These are phyloP conservation scores for Candida glucosophila DNA, from an alignment of 1,139 yeast genomes.

Conservation along the genomic window DNA sequence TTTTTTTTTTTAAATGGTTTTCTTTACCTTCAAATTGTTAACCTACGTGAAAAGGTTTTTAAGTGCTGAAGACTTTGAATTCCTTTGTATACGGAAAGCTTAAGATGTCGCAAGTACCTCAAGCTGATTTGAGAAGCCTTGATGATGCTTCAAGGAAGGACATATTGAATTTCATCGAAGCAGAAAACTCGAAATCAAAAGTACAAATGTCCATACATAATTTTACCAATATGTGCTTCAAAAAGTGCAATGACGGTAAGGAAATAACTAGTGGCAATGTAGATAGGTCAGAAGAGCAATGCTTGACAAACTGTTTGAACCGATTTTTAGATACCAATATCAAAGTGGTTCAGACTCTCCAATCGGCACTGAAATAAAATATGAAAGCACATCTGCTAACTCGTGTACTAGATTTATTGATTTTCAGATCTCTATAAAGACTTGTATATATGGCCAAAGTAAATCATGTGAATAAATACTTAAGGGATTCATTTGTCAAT, in stretches of 20 bases:
- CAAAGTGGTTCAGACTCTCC: conserved; percentile 58
- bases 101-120: conserved; percentile 53
- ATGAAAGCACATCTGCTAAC: too few relatives aligned
- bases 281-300: conserved; percentile 53
- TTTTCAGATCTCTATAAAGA: too few relatives aligned
- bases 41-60: too few relatives aligned
- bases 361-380: conserved; percentile 20
- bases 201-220: conserved; percentile 79
- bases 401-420: too few relatives aligned
- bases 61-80: too few relatives aligned
- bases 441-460: too few relatives aligned
- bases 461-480: too few relatives aligned
- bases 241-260: conserved; percentile 58
- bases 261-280: conserved; percentile 46
- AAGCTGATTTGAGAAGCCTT: conserved; percentile 51
- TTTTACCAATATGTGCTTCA: conserved; percentile 87
- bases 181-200: conserved; percentile 81
- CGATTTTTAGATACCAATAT: conserved; percentile 83
- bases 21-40: too few relatives aligned
- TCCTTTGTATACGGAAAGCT: neutral
- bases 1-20: neutral
- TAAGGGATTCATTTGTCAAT: too few relatives aligned
- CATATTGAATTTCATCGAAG: conserved; percentile 65
- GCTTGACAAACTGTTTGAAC: conserved; percentile 75
- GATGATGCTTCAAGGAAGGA: conserved; percentile 71